A percentile compares a stretch with the other conserved stretches of the same genome.
phyloP scores from a whole-genome alignment of 2,329 filamentous ascomycete genomes.

The Aphanocladium album region DNA sequence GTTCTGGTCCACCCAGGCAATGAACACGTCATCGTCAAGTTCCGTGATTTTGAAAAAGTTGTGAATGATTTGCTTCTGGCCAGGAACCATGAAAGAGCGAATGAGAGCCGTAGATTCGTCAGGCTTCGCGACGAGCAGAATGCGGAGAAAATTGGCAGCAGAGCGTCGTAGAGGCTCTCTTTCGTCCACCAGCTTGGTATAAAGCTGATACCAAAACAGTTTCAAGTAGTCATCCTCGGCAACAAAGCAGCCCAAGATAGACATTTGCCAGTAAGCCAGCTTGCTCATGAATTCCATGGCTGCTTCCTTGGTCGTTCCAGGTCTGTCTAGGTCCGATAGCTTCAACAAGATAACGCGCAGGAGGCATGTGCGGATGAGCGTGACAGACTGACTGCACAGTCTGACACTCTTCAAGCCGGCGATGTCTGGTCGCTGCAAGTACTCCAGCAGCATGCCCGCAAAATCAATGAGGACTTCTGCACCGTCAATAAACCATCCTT shows the following conservation, averaged over 20 bases:
- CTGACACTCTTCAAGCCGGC: slow-evolving; percentile 78
- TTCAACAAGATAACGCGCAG: slow-evolving; percentile 73
- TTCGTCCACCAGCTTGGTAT: slow-evolving; percentile 75
- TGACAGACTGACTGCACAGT: slow-evolving; percentile 81
- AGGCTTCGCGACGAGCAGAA: slow-evolving; percentile 89
- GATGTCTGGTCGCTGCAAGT: slow-evolving; percentile 80
- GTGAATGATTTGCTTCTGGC: slow-evolving; percentile 65
- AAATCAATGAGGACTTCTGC: slow-evolving; percentile 82
- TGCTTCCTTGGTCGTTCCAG: slow-evolving; percentile 52
- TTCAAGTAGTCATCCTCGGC: slow-evolving; percentile 77
- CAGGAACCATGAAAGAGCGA: slow-evolving; percentile 61
- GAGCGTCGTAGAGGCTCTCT: slow-evolving; percentile 63
- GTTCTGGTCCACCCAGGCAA: slow-evolving; percentile 83
- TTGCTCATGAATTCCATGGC: slow-evolving; percentile 72
- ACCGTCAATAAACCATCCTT: slow-evolving; percentile 93
- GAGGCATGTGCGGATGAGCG: slow-evolving; percentile 70
- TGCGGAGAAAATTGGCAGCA: slow-evolving; percentile 82
- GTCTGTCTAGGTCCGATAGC: slow-evolving; percentile 76
- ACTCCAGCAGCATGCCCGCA: slow-evolving; percentile 77
- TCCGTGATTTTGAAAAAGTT: slow-evolving; percentile 83
- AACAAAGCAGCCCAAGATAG: slow-evolving; percentile 73
- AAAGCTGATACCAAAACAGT: slow-evolving; percentile 88
- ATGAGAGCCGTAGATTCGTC: slow-evolving; percentile 72
- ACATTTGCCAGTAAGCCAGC: slow-evolving; percentile 92
- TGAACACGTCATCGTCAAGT: slow-evolving; percentile 81